Base-by-base conservation (phyloP, 768 basidiomycete species). In the Lactarius evosmus region DNA sequence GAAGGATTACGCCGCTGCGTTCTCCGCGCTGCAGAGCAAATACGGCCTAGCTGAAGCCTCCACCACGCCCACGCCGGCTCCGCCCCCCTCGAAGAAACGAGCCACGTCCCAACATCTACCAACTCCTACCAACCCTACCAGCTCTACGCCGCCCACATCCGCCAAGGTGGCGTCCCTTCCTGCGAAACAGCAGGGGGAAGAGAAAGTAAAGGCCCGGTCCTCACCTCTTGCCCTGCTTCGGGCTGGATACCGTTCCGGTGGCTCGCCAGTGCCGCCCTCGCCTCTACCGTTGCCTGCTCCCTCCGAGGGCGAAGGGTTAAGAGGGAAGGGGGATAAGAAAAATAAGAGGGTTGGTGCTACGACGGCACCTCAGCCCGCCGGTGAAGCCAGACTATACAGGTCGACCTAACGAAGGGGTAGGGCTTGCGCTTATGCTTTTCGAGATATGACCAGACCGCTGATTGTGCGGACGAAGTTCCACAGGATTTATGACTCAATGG, bases 1-100 rank as follows among this genome's bases (percentile, higher is more conserved):
- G 27, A 65, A 65, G 38, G 54, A 65, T 40, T 65, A 61, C 30
- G 38, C 60, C 3, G 25, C 56, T 4, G 55, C 60, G n/a, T 25
- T 61, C 2, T 52, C 52, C 19, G 16, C 41, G 19, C 9, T 64
- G n/a, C 58, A 64, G 27, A 30, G 44, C 25, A 61, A 34, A 38
- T 61, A 61, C 8, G 63, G 63, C 59, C 11, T 40, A 11, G 12
- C 50, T 3, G 6, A 40, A 17, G 25, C 34, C 49, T 38, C 58
- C 59, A 3, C 27, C 11, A 12, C 27, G 7, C 4, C 50, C n/a
- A 16, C 27, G 2, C 51, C 58, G 12, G 6, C 8, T 12, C 59
- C 17, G 6, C 59, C 7, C 27, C 16, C 51, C 25, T 32, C 59
- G 27, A 60, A 52, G 27, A 60, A 53, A 27, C 1, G 19, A 7